Evolutionary conservation across 2,329 filamentous ascomycete species (phyloP).

Genomic region (Colletotrichum acutatum): DNA sequence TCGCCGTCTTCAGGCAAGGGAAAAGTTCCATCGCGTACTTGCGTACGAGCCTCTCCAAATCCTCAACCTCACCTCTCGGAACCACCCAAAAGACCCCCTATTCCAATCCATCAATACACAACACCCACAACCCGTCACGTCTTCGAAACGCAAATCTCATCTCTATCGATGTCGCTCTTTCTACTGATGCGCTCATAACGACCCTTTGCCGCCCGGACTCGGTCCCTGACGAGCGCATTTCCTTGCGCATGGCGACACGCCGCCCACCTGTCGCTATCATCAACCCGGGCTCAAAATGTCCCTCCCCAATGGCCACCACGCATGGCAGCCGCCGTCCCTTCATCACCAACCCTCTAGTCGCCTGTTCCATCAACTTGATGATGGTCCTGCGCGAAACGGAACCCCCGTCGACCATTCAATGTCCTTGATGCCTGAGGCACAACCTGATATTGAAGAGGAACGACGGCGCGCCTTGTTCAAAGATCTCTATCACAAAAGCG

Average conservation of each 20-base stretch:
- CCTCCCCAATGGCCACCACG: constrained; percentile 72
- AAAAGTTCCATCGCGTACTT: constrained; percentile 36
- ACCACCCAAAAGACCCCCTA: constrained; percentile 60
- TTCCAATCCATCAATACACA: constrained; percentile 63
- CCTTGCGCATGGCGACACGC: constrained; percentile 66
- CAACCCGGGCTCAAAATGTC: constrained; percentile 69
- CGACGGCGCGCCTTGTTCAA: constrained; percentile 79
- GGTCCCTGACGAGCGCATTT: constrained; percentile 63
- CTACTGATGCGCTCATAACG: constrained; percentile 61
- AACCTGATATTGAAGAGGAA: constrained; percentile 73
- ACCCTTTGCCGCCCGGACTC: constrained; percentile 56
- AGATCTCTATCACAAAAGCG: constrained; percentile 80
- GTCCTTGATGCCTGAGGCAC: constrained; percentile 70
- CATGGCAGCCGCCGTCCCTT: constrained; percentile 71
- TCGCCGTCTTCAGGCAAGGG: constrained; percentile 35
- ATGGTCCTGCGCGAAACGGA: constrained; percentile 63
- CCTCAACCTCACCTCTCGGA: constrained; percentile 67
- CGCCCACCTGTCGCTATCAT: constrained; percentile 59
- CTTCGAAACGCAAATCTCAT: constrained; percentile 56
- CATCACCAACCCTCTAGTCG: constrained; percentile 58
- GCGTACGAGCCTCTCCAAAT: constrained; percentile 51
- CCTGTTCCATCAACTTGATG: constrained; percentile 69
- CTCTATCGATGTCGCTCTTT: constrained; percentile 64
- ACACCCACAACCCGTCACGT: constrained; percentile 53
- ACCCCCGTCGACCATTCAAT: constrained; percentile 62